Evolutionary conservation across 805 yeast species (phyloP).

Genomic region (Ogataea nonfermentans): DNA sequence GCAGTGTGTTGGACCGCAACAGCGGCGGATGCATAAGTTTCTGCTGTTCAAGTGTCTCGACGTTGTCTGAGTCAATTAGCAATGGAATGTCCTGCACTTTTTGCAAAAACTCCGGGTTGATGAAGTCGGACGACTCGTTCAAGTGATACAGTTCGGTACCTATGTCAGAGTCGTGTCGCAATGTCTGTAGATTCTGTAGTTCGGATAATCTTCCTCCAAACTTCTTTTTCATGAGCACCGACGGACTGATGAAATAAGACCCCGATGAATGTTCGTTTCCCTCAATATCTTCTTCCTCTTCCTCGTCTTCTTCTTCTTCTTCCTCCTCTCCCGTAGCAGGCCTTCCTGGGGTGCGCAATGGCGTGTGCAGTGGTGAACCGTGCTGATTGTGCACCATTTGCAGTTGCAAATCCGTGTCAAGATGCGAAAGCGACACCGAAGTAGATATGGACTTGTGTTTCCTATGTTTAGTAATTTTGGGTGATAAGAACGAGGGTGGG

Average conservation of each 20-base stretch:
- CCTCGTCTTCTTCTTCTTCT: constrained; percentile 17
- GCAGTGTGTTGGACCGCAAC: constrained; percentile 18
- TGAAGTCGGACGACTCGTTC: constrained; percentile 14
- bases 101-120: constrained; percentile 23
- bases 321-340: constrained; percentile 7
- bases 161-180: constrained; percentile 4
- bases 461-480: constrained; percentile 36
- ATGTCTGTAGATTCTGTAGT: constrained; percentile 7
- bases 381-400: constrained; percentile 21
- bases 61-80: constrained; percentile 24
- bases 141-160: constrained; percentile 5
- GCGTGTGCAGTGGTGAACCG: constrained; percentile 29
- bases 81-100: constrained; percentile 20
- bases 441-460: constrained; percentile 33
- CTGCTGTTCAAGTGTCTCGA: constrained; percentile 26
- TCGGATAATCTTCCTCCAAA: constrained; percentile 32
- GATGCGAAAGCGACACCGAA: constrained; percentile 30
- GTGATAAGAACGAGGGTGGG: constrained; percentile 44
- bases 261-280: constrained; percentile 8
- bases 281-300: constrained; percentile 16
- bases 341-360: constrained; percentile 30
- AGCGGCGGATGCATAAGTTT: constrained; percentile 18
- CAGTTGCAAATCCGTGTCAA: constrained; percentile 33
- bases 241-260: constrained; percentile 27
- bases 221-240: constrained; percentile 29